phyloP scores from a whole-genome alignment of 768 basidiomycete species.

The Tubosaeta sp. region DNA sequence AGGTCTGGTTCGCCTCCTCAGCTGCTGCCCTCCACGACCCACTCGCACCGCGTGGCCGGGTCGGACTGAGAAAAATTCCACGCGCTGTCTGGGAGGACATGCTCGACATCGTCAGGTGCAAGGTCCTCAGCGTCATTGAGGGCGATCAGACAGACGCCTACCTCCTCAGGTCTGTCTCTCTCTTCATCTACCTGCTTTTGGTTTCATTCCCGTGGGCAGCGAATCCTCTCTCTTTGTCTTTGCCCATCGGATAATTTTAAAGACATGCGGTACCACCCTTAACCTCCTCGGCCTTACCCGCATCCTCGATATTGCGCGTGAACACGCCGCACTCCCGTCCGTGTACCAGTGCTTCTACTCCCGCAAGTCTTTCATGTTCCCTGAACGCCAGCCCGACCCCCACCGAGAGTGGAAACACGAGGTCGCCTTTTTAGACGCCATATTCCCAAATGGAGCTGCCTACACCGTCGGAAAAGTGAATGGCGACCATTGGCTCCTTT shows the following conservation, averaged over 20 bases:
- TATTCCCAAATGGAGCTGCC: conserved; percentile 85
- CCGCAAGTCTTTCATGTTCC: conserved; percentile 99
- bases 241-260: conserved; percentile 93
- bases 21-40: conserved; percentile 53
- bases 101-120: conserved; percentile 95
- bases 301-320: conserved; percentile 88
- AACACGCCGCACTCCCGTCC: conserved; percentile 56
- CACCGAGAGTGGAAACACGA: conserved; percentile 94
- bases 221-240: conserved; percentile 97
- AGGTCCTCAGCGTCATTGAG: conserved; percentile 85
- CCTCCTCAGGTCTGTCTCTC: conserved; percentile 75
- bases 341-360: conserved; percentile 97
- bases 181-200: conserved; percentile 1
- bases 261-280: conserved; percentile 98
- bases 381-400: conserved; percentile 89
- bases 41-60: conserved; percentile 36
- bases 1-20: conserved; percentile 94
- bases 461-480: conserved; percentile 98
- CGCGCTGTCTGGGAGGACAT: conserved; percentile 90
- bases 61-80: conserved; percentile 75
- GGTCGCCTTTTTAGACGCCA: conserved; percentile 84
- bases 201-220: conserved; percentile 41
- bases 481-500: conserved; percentile 97
- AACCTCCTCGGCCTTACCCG: conserved; percentile 93
- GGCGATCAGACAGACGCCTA: conserved; percentile 95